Evolutionary conservation across 2,329 filamentous ascomycete species (phyloP).

Genomic region (Xylaria sp.): DNA sequence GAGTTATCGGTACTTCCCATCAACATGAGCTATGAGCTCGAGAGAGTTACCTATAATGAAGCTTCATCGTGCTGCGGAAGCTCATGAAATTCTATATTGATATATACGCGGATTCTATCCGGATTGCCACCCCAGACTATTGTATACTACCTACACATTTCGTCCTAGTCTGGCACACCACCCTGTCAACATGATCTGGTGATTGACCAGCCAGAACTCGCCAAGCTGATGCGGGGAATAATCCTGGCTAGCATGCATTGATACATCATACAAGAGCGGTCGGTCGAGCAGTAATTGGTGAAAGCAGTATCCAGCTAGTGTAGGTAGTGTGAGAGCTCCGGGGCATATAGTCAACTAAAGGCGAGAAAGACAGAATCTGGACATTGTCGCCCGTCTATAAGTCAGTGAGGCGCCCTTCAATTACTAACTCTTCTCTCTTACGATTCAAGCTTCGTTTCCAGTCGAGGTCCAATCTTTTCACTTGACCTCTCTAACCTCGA

Average conservation of each 20-base stretch:
- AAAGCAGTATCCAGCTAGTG: not conserved
- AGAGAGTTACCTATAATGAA: not conserved
- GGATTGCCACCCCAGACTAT: not conserved
- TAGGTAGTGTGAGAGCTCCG: not conserved
- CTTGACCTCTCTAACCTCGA: not conserved
- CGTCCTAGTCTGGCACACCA: not conserved
- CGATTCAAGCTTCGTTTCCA: not conserved
- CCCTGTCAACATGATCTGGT: constrained; percentile 21
- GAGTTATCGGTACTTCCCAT: no score
- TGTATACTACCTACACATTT: not conserved
- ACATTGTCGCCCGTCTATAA: not conserved
- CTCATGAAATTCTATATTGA: not conserved
- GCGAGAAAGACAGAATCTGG: not conserved
- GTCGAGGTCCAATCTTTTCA: not conserved
- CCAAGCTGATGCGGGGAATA: constrained; percentile 33
- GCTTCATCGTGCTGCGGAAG: not conserved
- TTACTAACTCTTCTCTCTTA: not conserved
- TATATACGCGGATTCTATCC: not conserved
- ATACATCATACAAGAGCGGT: constrained; percentile 1
- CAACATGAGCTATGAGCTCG: not conserved
- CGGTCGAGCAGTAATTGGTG: not conserved
- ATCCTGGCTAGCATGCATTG: constrained; percentile 9
- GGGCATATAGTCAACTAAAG: not conserved
- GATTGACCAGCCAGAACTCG: constrained; percentile 18
- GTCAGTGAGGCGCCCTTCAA: not conserved